phyloP scores from a whole-genome alignment of 768 basidiomycete species.

The Lactarius indigo region DNA sequence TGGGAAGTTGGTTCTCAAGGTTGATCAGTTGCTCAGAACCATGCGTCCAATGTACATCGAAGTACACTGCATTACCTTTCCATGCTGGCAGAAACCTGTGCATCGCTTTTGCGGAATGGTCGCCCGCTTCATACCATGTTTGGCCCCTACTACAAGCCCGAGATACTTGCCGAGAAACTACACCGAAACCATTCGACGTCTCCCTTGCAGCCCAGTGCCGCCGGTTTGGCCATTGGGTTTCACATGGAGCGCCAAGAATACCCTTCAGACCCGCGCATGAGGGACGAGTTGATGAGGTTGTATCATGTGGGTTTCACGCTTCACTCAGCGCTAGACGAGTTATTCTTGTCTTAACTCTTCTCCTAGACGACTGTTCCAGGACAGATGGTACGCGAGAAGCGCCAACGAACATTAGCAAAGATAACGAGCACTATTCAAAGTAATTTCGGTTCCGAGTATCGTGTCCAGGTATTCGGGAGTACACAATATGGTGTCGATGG shows the following conservation, averaged over 20 bases:
- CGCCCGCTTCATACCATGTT: constrained; percentile 18
- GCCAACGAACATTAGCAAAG: constrained; percentile 16
- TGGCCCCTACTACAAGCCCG: constrained; percentile 20
- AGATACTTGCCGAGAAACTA: constrained; percentile 6
- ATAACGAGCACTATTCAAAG: constrained; percentile 10
- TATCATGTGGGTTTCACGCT: constrained; percentile 3
- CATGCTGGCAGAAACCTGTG: constrained; percentile 14
- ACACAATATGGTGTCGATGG: constrained; percentile 45
- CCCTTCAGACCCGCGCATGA: neutral
- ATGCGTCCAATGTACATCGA: constrained; percentile 22
- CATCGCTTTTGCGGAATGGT: constrained; percentile 5
- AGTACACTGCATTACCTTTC: constrained; percentile 19
- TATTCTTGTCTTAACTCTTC: neutral
- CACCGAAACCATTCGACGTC: constrained; percentile 2
- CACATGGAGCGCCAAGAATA: constrained; percentile 8
- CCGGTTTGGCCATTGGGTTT: neutral
- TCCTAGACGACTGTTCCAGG: neutral
- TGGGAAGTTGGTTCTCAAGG: neutral
- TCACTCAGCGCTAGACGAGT: neutral
- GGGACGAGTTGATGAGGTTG: constrained; percentile 13
- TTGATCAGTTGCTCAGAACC: constrained; percentile 16
- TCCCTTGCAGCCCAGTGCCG: neutral
- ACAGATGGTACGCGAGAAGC: constrained; percentile 5
- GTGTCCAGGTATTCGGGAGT: constrained; percentile 47
- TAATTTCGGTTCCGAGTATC: constrained; percentile 35